These are phyloP conservation scores for Aspergillus diversus DNA, from an alignment of 495 filamentous ascomycete species.

Conservation along the genomic window DNA sequence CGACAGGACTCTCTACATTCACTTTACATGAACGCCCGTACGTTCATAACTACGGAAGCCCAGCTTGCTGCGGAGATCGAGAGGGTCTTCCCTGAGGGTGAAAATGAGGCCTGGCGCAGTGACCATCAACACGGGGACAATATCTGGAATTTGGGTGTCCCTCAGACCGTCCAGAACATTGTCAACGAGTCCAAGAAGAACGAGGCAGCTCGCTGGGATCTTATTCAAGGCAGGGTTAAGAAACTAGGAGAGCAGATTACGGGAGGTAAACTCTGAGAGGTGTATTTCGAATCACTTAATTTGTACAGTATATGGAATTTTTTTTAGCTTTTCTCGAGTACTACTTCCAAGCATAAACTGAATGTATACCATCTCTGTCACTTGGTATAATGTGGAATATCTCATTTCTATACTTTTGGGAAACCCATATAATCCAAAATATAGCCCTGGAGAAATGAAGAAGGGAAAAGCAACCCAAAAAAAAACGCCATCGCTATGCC, in stretches of 20 bases:
- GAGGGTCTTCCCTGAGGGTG: conserved; percentile 58
- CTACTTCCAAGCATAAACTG: background rate
- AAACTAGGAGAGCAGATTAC: conserved; percentile 69
- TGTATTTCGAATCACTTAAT: background rate
- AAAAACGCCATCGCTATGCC: conserved; percentile 59
- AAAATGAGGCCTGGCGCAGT: conserved; percentile 50
- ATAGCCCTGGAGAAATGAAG: background rate
- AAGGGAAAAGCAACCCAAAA: background rate
- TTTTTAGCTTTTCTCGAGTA: conserved; percentile 9
- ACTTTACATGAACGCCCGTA: conserved; percentile 65
- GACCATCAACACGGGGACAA: conserved; percentile 49
- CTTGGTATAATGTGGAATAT: background rate
- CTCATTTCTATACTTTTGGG: background rate
- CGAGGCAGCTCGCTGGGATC: conserved; percentile 43
- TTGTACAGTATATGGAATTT: conserved; percentile 29
- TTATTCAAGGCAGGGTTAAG: conserved; percentile 60
- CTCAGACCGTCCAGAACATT: conserved; percentile 51
- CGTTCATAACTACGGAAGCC: conserved; percentile 66
- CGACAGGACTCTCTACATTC: conserved; percentile 57
- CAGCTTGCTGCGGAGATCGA: conserved; percentile 66
- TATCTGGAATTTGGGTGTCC: conserved; percentile 61
- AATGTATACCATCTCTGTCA: background rate
- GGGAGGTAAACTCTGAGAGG: conserved; percentile 65
- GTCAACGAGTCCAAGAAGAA: conserved; percentile 37
- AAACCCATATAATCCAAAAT: background rate